Evolutionary conservation across 108 stramenopile species (phyloP).

Genomic region (Aurantiochytrium sp.): DNA sequence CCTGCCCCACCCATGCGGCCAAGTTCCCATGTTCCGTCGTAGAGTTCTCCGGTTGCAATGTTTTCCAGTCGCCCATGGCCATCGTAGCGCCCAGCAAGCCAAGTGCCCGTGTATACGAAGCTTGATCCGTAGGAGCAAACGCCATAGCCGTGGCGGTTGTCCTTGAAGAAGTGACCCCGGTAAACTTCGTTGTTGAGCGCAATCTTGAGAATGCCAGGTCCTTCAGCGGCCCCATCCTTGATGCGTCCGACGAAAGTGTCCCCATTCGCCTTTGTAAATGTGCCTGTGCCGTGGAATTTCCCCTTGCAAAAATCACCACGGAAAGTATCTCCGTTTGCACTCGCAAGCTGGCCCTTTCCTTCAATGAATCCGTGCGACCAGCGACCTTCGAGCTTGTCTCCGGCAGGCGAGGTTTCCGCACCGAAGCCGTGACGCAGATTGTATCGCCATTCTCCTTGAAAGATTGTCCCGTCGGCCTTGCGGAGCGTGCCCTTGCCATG

Average conservation of each 20-base stretch:
- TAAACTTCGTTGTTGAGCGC: background rate
- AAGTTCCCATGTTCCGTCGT: conserved; percentile 76
- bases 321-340: conserved; percentile 46
- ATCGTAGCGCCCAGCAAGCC: background rate
- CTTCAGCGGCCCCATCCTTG: conserved; percentile 64
- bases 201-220: conserved; percentile 15
- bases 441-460: conserved; percentile 39
- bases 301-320: conserved; percentile 41
- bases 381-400: conserved; percentile 45
- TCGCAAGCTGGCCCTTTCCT: conserved; percentile 45
- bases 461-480: background rate
- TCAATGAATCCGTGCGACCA: conserved; percentile 38
- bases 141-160: background rate
- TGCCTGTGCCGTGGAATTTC: conserved; percentile 73
- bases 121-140: background rate
- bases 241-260: conserved; percentile 64
- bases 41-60: conserved; percentile 22
- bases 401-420: conserved; percentile 30
- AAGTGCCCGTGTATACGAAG: background rate
- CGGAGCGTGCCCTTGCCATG: conserved; percentile 57
- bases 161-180: background rate
- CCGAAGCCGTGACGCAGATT: conserved; percentile 42
- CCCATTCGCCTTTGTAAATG: conserved; percentile 75
- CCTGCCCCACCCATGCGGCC: conserved; percentile 82
- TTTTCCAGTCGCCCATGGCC: background rate